Percentiles rank a stretch among this genome's conserved stretches.
Conservation (phyloP, 768 basidiomycete genomes). For the Tubosaeta brunneosetosa region DNA sequence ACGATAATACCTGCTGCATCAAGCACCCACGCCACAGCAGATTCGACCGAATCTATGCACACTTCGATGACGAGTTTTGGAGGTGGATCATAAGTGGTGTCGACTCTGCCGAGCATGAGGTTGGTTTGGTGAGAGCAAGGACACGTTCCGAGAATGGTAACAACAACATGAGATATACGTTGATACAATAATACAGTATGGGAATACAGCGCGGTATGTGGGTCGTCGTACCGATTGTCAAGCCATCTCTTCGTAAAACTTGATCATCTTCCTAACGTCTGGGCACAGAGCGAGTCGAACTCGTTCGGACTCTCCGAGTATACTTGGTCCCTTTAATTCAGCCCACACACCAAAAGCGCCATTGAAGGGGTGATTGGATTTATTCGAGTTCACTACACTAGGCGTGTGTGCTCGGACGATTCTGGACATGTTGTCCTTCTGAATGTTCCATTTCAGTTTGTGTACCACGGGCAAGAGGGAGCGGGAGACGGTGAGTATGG, state of each 20-base stretch:
- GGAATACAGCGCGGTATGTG: background rate
- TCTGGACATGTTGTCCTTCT: slow-evolving; percentile 57
- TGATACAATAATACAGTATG: no score
- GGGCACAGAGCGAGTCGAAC: slow-evolving; percentile 68
- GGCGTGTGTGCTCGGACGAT: slow-evolving; percentile 42
- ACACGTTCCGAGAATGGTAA: slow-evolving; percentile 6
- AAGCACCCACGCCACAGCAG: slow-evolving; percentile 55
- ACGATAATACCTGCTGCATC: background rate
- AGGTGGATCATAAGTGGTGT: slow-evolving; percentile 2
- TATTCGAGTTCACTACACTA: slow-evolving; percentile 27
- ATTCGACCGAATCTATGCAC: slow-evolving; percentile 74
- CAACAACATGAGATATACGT: no score
- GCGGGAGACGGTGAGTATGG: slow-evolving; percentile 52
- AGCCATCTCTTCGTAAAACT: slow-evolving; percentile 50
- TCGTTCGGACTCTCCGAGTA: slow-evolving; percentile 59
- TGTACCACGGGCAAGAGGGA: slow-evolving; percentile 60
- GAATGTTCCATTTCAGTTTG: slow-evolving; percentile 67
- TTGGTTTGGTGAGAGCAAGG: background rate
- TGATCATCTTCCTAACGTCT: slow-evolving; percentile 51
- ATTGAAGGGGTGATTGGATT: slow-evolving; percentile 25
- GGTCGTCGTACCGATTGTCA: slow-evolving; percentile 6
- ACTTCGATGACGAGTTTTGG: slow-evolving; percentile 44
- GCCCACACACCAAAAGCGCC: slow-evolving; percentile 50
- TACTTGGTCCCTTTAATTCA: slow-evolving; percentile 44
- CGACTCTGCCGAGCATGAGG: slow-evolving; percentile 7